Base-by-base conservation (phyloP, 202 grass and related monocot species). In the Eragrostis tef region DNA sequence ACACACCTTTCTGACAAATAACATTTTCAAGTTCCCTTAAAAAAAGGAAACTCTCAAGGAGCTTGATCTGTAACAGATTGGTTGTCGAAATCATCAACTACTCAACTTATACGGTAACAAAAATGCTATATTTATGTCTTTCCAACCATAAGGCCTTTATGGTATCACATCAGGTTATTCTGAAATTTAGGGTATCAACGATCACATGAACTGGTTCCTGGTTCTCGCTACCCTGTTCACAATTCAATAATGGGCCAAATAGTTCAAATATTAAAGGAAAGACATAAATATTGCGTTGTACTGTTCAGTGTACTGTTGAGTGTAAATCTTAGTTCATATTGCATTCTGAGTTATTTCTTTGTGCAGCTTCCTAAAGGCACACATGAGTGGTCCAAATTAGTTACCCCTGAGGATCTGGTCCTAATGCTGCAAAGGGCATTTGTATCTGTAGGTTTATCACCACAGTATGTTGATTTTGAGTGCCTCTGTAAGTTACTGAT, bases 331-430 rank as follows among this genome's bases (percentile, higher is more conserved):
- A 34, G 31, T 80, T 64, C 26, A 14, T 21, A 36, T 44, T 21
- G n/a, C 13, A 51, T 46, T 46, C 78, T 76, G 56, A 83, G 73
- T 49, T 72, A 80, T 13, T 79, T 83, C 15, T 58, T 11, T 82
- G 29, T 82, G 67, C 87, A 98, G 90, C 95, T 98, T 15, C 95
- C 95, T 67, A 85, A 83, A 90, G 95, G 95, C 13, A 98, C 95
- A 43, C 95, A 95, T 78, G 71, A 93, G 69, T 98, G 95, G 95
- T 93, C 95, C 41, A 91, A 86, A 76, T 86, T 98, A 72, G 54
- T 98, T 58, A 93, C 87, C 56, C 87, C 92, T 0, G 92, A 98
- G 82, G 95, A 98, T 85, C 66, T 98, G 71, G 87, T 75, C 59
- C 80, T 98, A 74, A 88, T 93, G 85, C 81, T 91, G 69, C 87